These are phyloP conservation scores for Ophiostoma angusticollis DNA, from an alignment of 2,329 filamentous ascomycete species.

Conservation along the genomic window DNA sequence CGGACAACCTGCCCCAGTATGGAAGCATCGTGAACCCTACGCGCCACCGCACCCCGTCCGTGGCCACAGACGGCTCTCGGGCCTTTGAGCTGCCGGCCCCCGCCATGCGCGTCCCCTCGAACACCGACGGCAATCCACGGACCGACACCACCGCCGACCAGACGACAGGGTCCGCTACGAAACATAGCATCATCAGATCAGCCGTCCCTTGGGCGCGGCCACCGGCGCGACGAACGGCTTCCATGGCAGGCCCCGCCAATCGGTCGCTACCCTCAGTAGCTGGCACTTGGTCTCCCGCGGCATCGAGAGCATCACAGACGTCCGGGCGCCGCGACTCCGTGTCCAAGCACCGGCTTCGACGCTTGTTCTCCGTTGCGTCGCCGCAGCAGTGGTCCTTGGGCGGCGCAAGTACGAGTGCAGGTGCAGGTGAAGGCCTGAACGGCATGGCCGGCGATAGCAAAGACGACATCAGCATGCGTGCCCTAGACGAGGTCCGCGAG, in stretches of 20 bases:
- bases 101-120: conserved; percentile 31
- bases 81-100: conserved; percentile 42
- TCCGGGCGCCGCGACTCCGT: conserved; percentile 12
- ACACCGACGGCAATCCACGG: conserved; percentile 15
- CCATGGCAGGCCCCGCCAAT: conserved; percentile 15
- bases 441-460: conserved; percentile 24
- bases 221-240: conserved; percentile 25
- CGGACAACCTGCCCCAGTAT: conserved; percentile 32
- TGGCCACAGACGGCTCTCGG: conserved; percentile 12
- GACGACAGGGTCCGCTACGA: not conserved
- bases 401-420: too few relatives aligned
- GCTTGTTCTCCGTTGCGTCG: conserved; percentile 28
- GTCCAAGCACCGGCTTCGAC: conserved; percentile 22
- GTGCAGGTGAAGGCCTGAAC: too few relatives aligned
- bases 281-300: too few relatives aligned
- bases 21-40: conserved; percentile 39
- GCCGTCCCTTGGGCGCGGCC: not conserved
- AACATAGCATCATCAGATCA: not conserved
- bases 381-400: conserved; percentile 10
- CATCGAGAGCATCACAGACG: too few relatives aligned
- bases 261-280: too few relatives aligned
- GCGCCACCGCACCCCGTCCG: conserved; percentile 16
- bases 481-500: conserved; percentile 44
- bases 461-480: conserved; percentile 25
- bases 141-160: conserved; percentile 7